Base-by-base conservation (phyloP, 2,329 filamentous ascomycete genomes). In the Monosporascus sp. region DNA sequence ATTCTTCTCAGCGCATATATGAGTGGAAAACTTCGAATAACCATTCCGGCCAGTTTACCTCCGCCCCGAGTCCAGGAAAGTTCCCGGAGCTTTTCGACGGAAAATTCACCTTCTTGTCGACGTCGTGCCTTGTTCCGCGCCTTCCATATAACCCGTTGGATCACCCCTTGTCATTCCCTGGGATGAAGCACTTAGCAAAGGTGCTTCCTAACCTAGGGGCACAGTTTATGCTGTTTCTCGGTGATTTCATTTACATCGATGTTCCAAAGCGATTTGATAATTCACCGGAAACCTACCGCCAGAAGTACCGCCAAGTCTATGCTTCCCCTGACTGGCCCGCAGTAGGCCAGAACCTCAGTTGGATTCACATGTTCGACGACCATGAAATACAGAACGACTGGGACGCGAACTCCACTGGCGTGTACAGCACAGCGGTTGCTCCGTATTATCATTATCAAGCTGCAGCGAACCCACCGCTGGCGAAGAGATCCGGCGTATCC, bases 351-450 rank as follows among this genome's bases (percentile, higher is more conserved):
- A 86, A 91, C 52, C 76, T 97, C n/a, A 95, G 92, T 63, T 99
- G 94, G 94, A 90, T 97, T 45, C 94, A 99, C 65, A 92, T 96
- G 2, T 81, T 97, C 7, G 94, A 99, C 66, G 94, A 99, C 68
- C 94, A 99, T 65, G 94, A 99, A 68, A 97, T 99, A 57, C 82
- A 82, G 5, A 97, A 99, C 63, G 94, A 97, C 72, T 97, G 92
- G 91, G 85, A 87, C 55, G 78, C 81, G 19, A 94, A 93, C 67
- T 87, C 82, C 16, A 91, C 89, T 0, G 89, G 89, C 6, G 81
- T 96, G 0, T 97, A 93, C 66, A 71, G 79, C 3, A 82, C 87
- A 0, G 92, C 93, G 5, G 83, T 89, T 45, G 91, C 95, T 55
- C 90, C 93, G 1, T 99, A 89, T 77, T 76, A 86, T 48, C 83